phyloP scores from a whole-genome alignment of 2,329 filamentous ascomycete species.

The Didymella arachidicola region DNA sequence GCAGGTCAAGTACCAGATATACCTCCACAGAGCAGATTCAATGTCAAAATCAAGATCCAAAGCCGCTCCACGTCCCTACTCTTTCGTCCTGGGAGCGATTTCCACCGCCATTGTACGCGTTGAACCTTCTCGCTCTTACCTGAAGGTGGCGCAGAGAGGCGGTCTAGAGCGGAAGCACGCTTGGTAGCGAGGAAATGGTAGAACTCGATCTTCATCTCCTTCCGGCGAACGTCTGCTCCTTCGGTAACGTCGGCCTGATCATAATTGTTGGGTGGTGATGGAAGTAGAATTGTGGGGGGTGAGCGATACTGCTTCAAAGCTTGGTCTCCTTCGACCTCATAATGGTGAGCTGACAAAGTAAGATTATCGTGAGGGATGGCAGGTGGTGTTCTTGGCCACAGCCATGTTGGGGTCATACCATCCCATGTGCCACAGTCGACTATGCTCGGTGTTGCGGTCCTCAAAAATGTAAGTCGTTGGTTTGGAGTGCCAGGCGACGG shows the following conservation, averaged over 20 bases:
- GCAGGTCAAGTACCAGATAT: not conserved
- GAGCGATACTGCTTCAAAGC: not conserved
- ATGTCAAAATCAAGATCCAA: not conserved
- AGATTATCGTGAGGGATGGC: not conserved
- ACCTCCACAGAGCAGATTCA: too few relatives aligned
- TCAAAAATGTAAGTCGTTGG: not conserved
- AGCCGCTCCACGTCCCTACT: not conserved
- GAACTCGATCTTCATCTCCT: conserved; percentile 17
- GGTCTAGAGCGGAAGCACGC: conserved; percentile 7
- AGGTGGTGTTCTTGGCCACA: conserved; percentile 6
- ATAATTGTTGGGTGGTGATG: not conserved
- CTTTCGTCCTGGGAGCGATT: not conserved
- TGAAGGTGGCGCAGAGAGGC: not conserved
- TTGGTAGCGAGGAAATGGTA: conserved; percentile 19
- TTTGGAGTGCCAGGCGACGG: not conserved
- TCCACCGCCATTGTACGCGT: not conserved
- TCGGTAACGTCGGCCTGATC: not conserved
- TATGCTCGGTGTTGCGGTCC: not conserved
- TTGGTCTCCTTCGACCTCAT: not conserved
- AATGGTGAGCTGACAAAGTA: not conserved
- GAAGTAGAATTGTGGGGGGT: not conserved
- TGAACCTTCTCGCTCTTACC: not conserved
- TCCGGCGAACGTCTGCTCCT: not conserved
- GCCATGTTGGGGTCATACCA: not conserved
- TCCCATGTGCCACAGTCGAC: not conserved